phyloP scores from a whole-genome alignment of 1,139 yeast species.

The Diutina sp. region DNA sequence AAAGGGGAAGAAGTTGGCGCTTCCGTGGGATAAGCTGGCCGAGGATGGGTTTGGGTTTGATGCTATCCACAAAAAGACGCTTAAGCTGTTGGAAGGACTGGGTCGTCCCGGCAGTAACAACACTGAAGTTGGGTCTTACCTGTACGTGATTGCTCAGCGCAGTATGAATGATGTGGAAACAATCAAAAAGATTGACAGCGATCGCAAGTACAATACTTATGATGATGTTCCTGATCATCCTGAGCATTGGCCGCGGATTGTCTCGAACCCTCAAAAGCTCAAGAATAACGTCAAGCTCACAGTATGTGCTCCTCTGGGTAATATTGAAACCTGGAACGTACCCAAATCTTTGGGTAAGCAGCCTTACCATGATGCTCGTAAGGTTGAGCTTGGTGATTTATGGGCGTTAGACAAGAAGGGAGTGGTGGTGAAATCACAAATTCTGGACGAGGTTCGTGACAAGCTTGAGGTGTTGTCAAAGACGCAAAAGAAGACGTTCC shows the following conservation, averaged over 20 bases:
- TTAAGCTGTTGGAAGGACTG: constrained; percentile 26
- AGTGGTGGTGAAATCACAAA: constrained; percentile 23
- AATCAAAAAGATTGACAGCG: constrained; percentile 21
- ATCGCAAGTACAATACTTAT: constrained; percentile 12
- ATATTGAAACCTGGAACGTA: constrained; percentile 75
- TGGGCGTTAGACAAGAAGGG: constrained; percentile 80
- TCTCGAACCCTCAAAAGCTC: constrained; percentile 61
- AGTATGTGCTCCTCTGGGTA: constrained; percentile 70
- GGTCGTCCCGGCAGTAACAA: constrained; percentile 72
- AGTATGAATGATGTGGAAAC: constrained; percentile 23
- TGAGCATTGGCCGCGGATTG: constrained; percentile 57
- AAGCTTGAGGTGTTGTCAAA: constrained; percentile 26
- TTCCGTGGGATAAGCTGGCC: constrained; percentile 53
- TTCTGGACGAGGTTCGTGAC: constrained; percentile 19
- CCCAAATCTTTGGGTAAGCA: constrained; percentile 70
- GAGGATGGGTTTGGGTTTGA: constrained; percentile 40
- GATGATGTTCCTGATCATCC: constrained; percentile 10
- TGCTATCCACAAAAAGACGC: constrained; percentile 13
- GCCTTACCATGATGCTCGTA: constrained; percentile 82
- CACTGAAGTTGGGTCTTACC: constrained; percentile 60
- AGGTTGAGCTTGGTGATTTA: constrained; percentile 71
- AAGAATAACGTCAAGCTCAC: constrained; percentile 76
- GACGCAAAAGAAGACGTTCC: constrained; percentile 27
- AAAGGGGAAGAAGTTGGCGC: constrained; percentile 63
- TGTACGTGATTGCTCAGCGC: constrained; percentile 67